phyloP scores from a whole-genome alignment of 306 rosid genomes.

The Quercus suber region DNA sequence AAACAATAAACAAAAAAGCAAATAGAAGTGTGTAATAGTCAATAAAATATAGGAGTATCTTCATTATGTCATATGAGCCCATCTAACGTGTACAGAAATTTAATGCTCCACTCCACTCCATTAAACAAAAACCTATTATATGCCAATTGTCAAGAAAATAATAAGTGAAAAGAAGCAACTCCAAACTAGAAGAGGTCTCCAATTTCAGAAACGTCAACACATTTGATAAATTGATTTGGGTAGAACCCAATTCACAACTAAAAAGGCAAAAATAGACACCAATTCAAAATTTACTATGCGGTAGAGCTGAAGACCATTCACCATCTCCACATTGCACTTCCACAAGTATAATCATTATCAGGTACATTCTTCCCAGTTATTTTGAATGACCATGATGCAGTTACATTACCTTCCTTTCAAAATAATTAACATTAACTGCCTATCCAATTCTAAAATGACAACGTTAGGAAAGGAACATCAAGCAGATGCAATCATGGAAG shows the following conservation, averaged over 20 bases:
- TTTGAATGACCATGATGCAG: background rate
- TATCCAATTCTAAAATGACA: no score
- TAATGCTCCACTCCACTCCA: background rate
- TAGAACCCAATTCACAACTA: background rate
- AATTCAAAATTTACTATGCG: no score
- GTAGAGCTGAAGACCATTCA: no score
- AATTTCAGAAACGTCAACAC: background rate
- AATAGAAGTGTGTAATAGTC: background rate
- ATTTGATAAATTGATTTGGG: background rate
- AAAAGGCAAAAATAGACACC: background rate
- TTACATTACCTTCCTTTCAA: background rate
- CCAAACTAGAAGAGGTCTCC: background rate
- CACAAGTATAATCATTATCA: no score
- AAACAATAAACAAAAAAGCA: background rate
- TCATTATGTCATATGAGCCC: background rate
- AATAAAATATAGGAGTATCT: background rate
- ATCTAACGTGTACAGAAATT: background rate
- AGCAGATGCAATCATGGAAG: no score
- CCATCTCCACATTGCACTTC: no score
- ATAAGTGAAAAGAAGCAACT: background rate
- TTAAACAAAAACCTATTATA: background rate
- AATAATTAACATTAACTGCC: no score
- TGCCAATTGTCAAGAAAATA: background rate
- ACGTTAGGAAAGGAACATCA: no score
- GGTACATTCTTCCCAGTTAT: background rate